These are phyloP conservation scores for Heterobasidion occidentale DNA, from an alignment of 1,284 basidiomycete species.

Conservation along the genomic window DNA sequence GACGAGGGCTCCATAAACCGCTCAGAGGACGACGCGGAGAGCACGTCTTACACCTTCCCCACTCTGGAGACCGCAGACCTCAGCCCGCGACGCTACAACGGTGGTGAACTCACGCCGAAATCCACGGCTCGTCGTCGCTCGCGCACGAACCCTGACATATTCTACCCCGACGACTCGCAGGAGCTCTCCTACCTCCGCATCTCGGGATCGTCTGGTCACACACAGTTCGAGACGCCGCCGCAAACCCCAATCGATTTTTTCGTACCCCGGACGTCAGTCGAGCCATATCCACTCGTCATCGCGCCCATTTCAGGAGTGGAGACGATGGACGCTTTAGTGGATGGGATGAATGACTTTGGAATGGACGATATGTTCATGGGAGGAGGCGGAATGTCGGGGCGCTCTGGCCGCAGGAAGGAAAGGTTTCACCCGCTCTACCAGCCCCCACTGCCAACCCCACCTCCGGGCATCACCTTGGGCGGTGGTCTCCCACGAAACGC, in stretches of 20 bases:
- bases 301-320: constrained; percentile 73
- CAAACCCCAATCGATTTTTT: constrained; percentile 55
- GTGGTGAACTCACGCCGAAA: constrained; percentile 13
- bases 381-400: constrained; percentile 28
- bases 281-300: constrained; percentile 59
- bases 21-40: constrained; percentile 4
- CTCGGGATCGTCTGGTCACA: constrained; percentile 52
- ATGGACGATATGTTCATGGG: constrained; percentile 46
- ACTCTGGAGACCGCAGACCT: neutral
- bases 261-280: constrained; percentile 30
- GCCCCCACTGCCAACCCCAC: constrained; percentile 72
- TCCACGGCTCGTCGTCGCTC: constrained; percentile 33
- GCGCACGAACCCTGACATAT: constrained; percentile 40
- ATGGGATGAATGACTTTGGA: constrained; percentile 66
- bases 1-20: constrained; percentile 4
- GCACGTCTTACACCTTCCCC: constrained; percentile 2
- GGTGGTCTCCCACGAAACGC: constrained; percentile 39
- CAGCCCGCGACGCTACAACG: constrained; percentile 1
- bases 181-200: constrained; percentile 38
- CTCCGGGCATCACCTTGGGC: constrained; percentile 70
- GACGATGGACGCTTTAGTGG: constrained; percentile 78
- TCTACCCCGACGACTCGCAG: constrained; percentile 32
- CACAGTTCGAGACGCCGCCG: constrained; percentile 55
- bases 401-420: constrained; percentile 37
- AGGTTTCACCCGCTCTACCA: constrained; percentile 63